Evolutionary conservation across 148 eudicot species (phyloP).

Genomic region (Camellia lanceoleosa): DNA sequence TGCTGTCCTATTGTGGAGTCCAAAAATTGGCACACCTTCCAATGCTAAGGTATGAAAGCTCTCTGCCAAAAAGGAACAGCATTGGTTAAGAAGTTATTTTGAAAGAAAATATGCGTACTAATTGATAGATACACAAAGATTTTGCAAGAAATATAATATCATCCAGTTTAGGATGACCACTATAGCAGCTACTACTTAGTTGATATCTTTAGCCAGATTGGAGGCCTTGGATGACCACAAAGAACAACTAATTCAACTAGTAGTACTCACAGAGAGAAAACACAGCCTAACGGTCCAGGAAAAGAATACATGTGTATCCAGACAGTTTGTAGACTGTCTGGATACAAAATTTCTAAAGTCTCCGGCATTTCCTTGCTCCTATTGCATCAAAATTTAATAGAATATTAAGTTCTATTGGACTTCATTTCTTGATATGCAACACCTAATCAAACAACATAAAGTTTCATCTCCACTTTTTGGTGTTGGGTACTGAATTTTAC

Average conservation of each 20-base stretch:
- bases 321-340: background rate
- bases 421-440: background rate
- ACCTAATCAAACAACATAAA: background rate
- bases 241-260: background rate
- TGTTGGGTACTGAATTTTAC: background rate
- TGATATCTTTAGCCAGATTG: background rate
- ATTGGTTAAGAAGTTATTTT: background rate
- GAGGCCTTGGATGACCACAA: background rate
- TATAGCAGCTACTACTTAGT: background rate
- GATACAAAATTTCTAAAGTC: no score
- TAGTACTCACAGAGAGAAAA: background rate
- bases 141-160: background rate
- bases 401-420: background rate
- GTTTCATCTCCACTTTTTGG: background rate
- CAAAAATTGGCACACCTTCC: slow-evolving; percentile 84
- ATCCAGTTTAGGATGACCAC: background rate
- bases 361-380: background rate
- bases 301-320: background rate
- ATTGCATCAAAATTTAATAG: background rate
- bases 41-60: slow-evolving; percentile 80
- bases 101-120: background rate
- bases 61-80: slow-evolving; percentile 38
- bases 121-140: background rate
- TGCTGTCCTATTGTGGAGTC: slow-evolving; percentile 76
- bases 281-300: background rate